Percentiles rank a stretch among this genome's conserved stretches.
Conservation (phyloP, 495 filamentous ascomycete species). For the Xanthoparmelia taractica region DNA sequence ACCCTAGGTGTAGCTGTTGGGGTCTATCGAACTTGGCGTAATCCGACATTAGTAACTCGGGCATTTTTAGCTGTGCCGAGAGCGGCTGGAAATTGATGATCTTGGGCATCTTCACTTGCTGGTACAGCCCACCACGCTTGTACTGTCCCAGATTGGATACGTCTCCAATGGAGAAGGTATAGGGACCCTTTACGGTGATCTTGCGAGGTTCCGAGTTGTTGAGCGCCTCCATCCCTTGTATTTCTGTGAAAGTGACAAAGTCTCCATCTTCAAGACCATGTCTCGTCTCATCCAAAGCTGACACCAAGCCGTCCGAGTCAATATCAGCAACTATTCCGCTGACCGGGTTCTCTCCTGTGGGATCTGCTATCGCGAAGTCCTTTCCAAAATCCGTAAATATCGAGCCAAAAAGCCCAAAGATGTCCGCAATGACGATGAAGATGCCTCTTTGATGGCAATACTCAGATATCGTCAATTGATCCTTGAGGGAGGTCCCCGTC, state of each 20-base stretch:
- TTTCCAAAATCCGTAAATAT: constrained; percentile 98
- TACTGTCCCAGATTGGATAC: constrained; percentile 81
- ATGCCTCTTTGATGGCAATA: constrained; percentile 92
- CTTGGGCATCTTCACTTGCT: constrained; percentile 97
- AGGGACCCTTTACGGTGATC: constrained; percentile 88
- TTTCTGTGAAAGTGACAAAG: constrained; percentile 86
- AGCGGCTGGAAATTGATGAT: constrained; percentile 81
- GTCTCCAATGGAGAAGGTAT: constrained; percentile 95
- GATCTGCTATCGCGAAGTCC: constrained; percentile 80
- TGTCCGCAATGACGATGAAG: constrained; percentile 78
- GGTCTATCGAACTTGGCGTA: constrained; percentile 97
- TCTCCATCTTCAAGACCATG: constrained; percentile 97
- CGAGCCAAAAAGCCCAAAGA: constrained; percentile 86
- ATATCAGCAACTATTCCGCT: constrained; percentile 87
- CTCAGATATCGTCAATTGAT: constrained; percentile 76
- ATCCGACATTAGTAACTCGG: constrained; percentile 85
- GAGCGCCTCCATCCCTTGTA: constrained; percentile 85
- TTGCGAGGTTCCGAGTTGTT: constrained; percentile 79
- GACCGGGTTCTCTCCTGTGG: constrained; percentile 82
- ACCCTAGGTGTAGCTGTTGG: constrained; percentile 80
- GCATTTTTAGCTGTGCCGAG: constrained; percentile 66
- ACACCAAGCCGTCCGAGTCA: constrained; percentile 80
- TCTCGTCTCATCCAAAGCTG: constrained; percentile 87
- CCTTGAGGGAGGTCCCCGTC: constrained; percentile 68
- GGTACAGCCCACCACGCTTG: constrained; percentile 76